Base-by-base conservation (phyloP, 768 basidiomycete genomes). In the Leccinum subtestaceum region DNA sequence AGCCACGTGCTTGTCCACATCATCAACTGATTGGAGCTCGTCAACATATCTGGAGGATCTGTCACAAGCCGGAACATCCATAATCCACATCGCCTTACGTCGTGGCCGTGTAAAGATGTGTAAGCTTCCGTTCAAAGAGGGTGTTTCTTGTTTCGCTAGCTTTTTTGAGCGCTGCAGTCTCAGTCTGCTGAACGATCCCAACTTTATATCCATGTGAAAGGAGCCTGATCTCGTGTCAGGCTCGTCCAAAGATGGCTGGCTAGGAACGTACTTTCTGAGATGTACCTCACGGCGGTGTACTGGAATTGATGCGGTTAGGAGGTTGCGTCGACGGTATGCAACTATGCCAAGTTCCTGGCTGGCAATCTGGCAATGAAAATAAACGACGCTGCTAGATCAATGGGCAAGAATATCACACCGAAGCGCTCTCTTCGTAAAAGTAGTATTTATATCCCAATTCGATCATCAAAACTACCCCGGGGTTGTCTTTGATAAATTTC, bases 111-210 rank as follows among this genome's bases (percentile, higher is more conserved):
- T 91, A 96, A 38, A 96, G 72, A 63, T 89, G 82, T 0, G 87
- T 88, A 10, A 98, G 68, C 67, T 85, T 80, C 40, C 93, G 81
- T 23, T 84, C 83, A 65, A 95, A 96, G 0, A 86, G 82, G 0
- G 81, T 78, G 63, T 86, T 88, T 54, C 85, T 81, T 60, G 86
- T 93, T 59, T 90, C 88, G 51, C 90, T 78, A 2, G 78, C 85
- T 75, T 91, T 93, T 76, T 95, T 95, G 52, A 95, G 78, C 0
- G 93, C 93, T 17, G 93, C 91, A 0, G 94, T 95, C 73, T 95
- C 93, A 1, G 80, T 82, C 68, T 95, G 94, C 23, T 84, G 79
- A 2, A 93, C 86, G 29, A 95, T 81, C 2, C 94, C 93, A 38
- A 94, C 92, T 72, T 89, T 87, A 69, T 92, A 78, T 0, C 93